phyloP scores from a whole-genome alignment of 768 basidiomycete species.

The Hortiboletus flavorubellus region DNA sequence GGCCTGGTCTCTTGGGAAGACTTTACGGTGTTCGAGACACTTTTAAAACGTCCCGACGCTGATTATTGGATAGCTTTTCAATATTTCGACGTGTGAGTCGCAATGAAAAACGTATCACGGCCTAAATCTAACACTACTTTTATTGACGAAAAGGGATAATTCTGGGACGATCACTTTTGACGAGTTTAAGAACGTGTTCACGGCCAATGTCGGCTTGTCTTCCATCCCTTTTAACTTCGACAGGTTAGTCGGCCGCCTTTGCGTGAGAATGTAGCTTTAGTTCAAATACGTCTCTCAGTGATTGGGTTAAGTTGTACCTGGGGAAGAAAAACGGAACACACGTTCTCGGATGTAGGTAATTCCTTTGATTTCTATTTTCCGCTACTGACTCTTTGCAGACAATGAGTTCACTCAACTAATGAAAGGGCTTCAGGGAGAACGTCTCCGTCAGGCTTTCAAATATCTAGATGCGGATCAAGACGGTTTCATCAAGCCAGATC shows the following conservation, averaged over 20 bases:
- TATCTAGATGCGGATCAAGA: slow-evolving; percentile 86
- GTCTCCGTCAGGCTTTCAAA: slow-evolving; percentile 93
- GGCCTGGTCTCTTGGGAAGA: slow-evolving; percentile 92
- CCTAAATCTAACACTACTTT: slow-evolving; percentile 5
- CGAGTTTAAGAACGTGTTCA: slow-evolving; percentile 92
- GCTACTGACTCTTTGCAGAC: slow-evolving; percentile 43
- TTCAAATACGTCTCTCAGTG: slow-evolving; percentile 41
- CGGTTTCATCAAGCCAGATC: slow-evolving; percentile 89
- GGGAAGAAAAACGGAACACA: slow-evolving; percentile 90
- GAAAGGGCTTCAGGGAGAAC: slow-evolving; percentile 98
- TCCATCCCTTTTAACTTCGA: slow-evolving; percentile 95
- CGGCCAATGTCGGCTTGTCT: slow-evolving; percentile 70
- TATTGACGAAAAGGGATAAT: slow-evolving; percentile 55
- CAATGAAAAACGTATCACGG: neutral
- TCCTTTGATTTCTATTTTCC: neutral
- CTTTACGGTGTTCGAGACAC: slow-evolving; percentile 92
- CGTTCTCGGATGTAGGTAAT: slow-evolving; percentile 80
- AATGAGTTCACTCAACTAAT: slow-evolving; percentile 98
- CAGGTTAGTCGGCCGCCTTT: slow-evolving; percentile 47
- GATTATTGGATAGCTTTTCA: slow-evolving; percentile 97
- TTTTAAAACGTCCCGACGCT: slow-evolving; percentile 91
- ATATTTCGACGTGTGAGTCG: slow-evolving; percentile 90
- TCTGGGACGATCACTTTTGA: slow-evolving; percentile 93
- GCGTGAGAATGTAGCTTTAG: neutral
- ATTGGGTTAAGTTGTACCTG: slow-evolving; percentile 95